phyloP scores from a whole-genome alignment of 352 stramenopile species.

The Phytophthora multivora region DNA sequence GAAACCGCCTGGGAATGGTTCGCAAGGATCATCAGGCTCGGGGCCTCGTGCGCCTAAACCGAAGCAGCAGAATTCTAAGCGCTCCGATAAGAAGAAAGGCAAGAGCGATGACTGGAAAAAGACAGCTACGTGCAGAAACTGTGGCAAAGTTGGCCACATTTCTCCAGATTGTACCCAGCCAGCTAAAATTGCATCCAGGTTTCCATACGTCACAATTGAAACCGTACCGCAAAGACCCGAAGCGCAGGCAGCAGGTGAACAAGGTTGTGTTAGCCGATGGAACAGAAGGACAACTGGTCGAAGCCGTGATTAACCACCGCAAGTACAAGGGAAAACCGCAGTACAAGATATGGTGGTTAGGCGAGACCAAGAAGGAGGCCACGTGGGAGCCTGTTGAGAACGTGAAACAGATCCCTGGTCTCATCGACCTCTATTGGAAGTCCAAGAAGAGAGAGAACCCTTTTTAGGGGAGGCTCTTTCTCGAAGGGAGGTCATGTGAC shows the following conservation, averaged over 20 bases:
- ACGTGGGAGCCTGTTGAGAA: constrained; percentile 18
- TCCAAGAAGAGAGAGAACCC: constrained; percentile 6
- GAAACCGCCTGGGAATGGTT: too few species aligned
- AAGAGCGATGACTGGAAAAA: not conserved
- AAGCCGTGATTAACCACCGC: constrained; percentile 15
- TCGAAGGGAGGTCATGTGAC: too few species aligned
- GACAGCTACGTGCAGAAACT: constrained; percentile 2
- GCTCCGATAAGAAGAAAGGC: not conserved
- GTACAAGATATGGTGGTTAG: constrained; percentile 25
- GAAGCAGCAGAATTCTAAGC: too few species aligned
- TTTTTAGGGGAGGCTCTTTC: too few species aligned
- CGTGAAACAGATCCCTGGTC: constrained; percentile 9
- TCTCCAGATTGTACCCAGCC: not conserved
- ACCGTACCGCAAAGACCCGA: not conserved
- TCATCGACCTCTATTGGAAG: constrained; percentile 10
- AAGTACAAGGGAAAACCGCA: constrained; percentile 3
- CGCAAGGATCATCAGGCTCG: too few species aligned
- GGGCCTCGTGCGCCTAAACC: too few species aligned
- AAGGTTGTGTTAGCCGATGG: constrained; percentile 4
- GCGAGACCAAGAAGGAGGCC: constrained; percentile 7
- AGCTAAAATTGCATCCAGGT: constrained; percentile 4
- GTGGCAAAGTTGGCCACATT: constrained; percentile 7
- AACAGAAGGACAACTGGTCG: constrained; percentile 9
- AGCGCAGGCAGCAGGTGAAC: not conserved
- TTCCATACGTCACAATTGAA: constrained; percentile 16